Base-by-base conservation (phyloP, 495 filamentous ascomycete genomes). In the Neurospora terricola region DNA sequence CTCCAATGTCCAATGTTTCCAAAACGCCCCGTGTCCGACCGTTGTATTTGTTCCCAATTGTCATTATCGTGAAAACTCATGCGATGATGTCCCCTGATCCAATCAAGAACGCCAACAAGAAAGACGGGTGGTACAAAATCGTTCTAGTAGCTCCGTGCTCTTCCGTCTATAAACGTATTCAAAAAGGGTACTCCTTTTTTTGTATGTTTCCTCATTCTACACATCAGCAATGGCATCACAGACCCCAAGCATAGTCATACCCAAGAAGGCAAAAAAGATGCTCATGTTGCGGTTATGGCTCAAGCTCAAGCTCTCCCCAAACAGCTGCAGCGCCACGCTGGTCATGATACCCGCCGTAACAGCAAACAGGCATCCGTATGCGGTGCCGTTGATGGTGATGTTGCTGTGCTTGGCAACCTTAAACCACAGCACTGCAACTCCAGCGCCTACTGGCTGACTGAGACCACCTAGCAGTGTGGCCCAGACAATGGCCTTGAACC, bases 291-390 rank as follows among this genome's bases (percentile, higher is more conserved):
- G 86, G 74, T 90, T 90, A 82, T 98, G 96, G 59, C 91, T 93
- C 76, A 97, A 78, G 38, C 88, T 90, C 77, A 97, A 80, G 45
- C 91, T 92, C 83, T 99, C 94, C 14, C 90, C 90, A 79, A 97
- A 97, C 3, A 99, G 84, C 82, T 96, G 92, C 78, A 99, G 81
- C 7, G 91, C 94, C 38, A 99, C 96, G 72, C 89, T 94, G 38
- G 92, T 90, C 96, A 99, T 98, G 73, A 99, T 94, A 1, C 96
- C 96, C 0, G 94, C 91, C 0, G 94, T 97, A 23, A 90, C 86
- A 23, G 94, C 93, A 81, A 99, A 98, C 83, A 98, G 90, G 48
- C 89, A 88, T 3, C 93, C 96, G 80, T 99, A 98, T 0, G 93
- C 91, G 8, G 86, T 91, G 79, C 89, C 88, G 16, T 90, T 88